Evolutionary conservation across 2,329 filamentous ascomycete genomes (phyloP).

Genomic region (Furcasterigmium sp.): DNA sequence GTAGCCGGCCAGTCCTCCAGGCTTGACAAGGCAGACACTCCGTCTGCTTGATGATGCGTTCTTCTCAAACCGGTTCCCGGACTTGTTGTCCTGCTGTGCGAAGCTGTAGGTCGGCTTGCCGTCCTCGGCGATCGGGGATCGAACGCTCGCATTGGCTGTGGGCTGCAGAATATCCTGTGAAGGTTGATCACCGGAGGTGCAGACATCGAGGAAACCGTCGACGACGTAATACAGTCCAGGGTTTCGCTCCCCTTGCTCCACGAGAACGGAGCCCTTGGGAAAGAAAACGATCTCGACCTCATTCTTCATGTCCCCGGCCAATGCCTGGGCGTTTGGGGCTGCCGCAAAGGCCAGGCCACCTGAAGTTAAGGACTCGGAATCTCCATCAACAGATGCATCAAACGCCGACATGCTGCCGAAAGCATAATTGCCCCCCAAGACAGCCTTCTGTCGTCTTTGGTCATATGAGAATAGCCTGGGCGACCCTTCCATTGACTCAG

Average conservation of each 20-base stretch:
- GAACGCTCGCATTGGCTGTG: background rate
- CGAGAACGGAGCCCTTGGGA: constrained; percentile 85
- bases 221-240: constrained; percentile 96
- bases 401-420: constrained; percentile 89
- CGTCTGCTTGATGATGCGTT: constrained; percentile 46
- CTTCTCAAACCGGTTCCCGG: constrained; percentile 28
- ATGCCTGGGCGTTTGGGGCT: constrained; percentile 57
- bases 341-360: constrained; percentile 56
- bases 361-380: constrained; percentile 80
- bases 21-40: constrained; percentile 87
- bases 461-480: constrained; percentile 82
- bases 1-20: constrained; percentile 89
- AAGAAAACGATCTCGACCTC: constrained; percentile 98
- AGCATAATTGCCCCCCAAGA: constrained; percentile 69
- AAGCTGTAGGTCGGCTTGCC: constrained; percentile 9
- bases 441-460: constrained; percentile 69
- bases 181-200: constrained; percentile 66
- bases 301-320: constrained; percentile 77
- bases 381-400: constrained; percentile 71
- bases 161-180: constrained; percentile 33
- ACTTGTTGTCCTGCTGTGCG: background rate
- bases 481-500: constrained; percentile 76
- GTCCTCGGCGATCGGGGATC: constrained; percentile 3
- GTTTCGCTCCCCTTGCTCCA: constrained; percentile 95
- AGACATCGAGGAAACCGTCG: constrained; percentile 93